phyloP scores from a whole-genome alignment of 768 basidiomycete genomes.

The Lenzites betulinus region DNA sequence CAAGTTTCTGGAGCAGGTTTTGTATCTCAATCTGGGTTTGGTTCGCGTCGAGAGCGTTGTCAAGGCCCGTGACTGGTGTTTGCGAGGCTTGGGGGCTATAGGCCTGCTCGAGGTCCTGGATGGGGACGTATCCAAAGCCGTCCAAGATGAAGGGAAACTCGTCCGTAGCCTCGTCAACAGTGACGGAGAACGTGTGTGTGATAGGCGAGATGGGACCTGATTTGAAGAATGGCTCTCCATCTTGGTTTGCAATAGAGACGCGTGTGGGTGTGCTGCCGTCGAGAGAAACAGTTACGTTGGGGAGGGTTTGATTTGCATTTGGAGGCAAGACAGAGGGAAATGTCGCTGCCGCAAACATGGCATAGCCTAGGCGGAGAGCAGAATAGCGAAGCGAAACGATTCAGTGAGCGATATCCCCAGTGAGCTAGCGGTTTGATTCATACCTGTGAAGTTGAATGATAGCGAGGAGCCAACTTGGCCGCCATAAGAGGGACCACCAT shows the following conservation, averaged over 20 bases:
- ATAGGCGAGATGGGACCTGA: background rate
- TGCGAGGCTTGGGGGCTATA: background rate
- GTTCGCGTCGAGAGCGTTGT: background rate
- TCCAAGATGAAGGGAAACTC: background rate
- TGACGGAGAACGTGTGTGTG: background rate
- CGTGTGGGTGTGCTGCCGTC: background rate
- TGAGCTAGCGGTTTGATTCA: background rate
- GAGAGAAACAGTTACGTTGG: background rate
- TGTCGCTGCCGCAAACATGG: background rate
- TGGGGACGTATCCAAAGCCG: background rate
- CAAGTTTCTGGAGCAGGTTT: background rate
- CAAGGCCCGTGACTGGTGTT: background rate
- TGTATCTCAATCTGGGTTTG: background rate
- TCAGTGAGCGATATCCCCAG: background rate
- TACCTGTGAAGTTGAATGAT: background rate
- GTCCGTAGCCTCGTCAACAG: background rate
- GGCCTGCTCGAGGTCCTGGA: background rate
- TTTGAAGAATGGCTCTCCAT: background rate
- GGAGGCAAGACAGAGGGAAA: background rate
- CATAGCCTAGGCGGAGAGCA: background rate
- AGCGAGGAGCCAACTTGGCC: background rate
- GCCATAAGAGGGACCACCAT: background rate
- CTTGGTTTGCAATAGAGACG: background rate
- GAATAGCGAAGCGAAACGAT: background rate
- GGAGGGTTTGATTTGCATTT: background rate